Base-by-base conservation (phyloP, 2,329 filamentous ascomycete species). In the Cladosporium oxysporum region DNA sequence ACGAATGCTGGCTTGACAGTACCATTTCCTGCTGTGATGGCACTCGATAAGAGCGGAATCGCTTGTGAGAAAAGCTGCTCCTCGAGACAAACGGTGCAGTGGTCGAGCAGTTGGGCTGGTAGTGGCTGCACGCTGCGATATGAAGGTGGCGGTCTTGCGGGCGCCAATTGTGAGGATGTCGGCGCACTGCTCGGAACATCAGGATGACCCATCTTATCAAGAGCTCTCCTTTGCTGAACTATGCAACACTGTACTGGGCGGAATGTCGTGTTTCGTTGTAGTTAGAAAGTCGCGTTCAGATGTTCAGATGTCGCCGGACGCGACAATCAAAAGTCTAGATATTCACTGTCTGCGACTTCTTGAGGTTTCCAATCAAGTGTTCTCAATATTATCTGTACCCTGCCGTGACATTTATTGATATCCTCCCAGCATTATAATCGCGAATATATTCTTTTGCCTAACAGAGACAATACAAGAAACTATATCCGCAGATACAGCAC, bases 81-180 rank as follows among this genome's bases (percentile, higher is more conserved):
- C 76, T 94, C 91, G 0, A 94, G 81, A 74, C 90, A 91, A 53
- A 92, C 90, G 66, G 87, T 85, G 70, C 86, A 87, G 72, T 92
- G 88, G 66, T 87, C 82, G 64, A 83, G 85, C 21, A 93, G 78
- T 71, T 90, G 87, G 66, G 83, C 86, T 1, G 88, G 86, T 14
- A 93, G 78, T 50, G 53, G 37, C 41, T 66, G 33, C 4, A 67
- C 65, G 16, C 49, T 35, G 31, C 71, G 71, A 47, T 71, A 65
- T 53, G 57, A 47, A 16, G 44, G 53, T 41, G 47, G n/a, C n/a
- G 60, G 47, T 41, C 18, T 62, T 29, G 23, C 0, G 11, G 31
- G 21, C 3, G 55, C 60, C 3, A 37, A 8, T 44, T 62, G 60
- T n/a, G 60, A 62, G 5, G 60, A 62, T 16, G 29, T 28, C 5